Percentiles rank a stretch among this genome's conserved stretches.
phyloP scores from a whole-genome alignment of 345 rosid genomes.

The Lepidium aucheri region DNA sequence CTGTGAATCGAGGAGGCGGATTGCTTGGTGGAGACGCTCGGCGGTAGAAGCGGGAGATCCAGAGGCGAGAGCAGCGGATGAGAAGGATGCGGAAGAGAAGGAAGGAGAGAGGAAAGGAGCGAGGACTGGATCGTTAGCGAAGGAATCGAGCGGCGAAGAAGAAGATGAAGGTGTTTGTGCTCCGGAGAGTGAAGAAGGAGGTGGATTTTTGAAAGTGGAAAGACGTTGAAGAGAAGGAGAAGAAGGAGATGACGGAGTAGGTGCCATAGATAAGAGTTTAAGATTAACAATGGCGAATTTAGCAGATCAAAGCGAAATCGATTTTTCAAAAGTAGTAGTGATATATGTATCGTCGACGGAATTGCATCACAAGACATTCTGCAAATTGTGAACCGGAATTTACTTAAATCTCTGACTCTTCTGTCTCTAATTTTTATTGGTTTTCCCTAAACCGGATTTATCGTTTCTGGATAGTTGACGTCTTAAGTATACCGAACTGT shows the following conservation, averaged over 20 bases:
- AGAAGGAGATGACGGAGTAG: constrained; percentile 32
- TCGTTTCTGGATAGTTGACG: too few species aligned
- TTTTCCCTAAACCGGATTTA: background rate
- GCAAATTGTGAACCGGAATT: background rate
- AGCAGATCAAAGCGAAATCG: background rate
- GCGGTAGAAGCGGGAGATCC: constrained; percentile 99
- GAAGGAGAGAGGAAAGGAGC: constrained; percentile 79
- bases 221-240: constrained; percentile 65
- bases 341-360: background rate
- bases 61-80: constrained; percentile 92
- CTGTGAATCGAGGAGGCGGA: constrained; percentile 85
- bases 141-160: constrained; percentile 60
- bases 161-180: constrained; percentile 12
- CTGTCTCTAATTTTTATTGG: background rate
- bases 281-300: background rate
- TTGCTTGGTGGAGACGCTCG: constrained; percentile 92
- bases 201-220: constrained; percentile 50
- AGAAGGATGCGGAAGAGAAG: constrained; percentile 85
- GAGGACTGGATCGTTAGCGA: constrained; percentile 67
- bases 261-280: constrained; percentile 33
- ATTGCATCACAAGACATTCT: background rate
- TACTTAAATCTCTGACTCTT: background rate
- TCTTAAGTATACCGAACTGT: too few species aligned
- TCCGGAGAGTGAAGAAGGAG: constrained; percentile 34
- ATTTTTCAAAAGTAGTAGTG: background rate